A percentile compares a stretch with the other conserved stretches of the same genome.
These are phyloP conservation scores for Coemansia sp. DNA, from an alignment of 192 early-diverging fungal genomes.

Conservation along the genomic window DNA sequence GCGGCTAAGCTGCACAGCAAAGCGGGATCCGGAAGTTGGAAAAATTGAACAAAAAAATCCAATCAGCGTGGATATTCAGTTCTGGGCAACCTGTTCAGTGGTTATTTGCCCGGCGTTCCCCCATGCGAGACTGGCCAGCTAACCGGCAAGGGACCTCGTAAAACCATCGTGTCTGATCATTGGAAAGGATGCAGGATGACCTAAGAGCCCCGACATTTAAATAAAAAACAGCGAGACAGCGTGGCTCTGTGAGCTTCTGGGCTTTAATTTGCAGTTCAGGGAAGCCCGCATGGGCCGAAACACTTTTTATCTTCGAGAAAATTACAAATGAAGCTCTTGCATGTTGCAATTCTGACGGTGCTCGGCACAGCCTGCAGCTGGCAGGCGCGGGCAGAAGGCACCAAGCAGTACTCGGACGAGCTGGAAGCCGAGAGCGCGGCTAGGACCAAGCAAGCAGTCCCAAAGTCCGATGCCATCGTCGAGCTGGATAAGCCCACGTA, in stretches of 20 bases:
- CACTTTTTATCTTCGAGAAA: background rate
- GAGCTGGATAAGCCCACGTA: conserved; percentile 40
- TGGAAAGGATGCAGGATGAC: conserved; percentile 50
- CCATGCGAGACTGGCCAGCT: conserved; percentile 50
- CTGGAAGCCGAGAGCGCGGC: conserved; percentile 25
- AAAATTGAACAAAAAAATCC: conserved; percentile 44
- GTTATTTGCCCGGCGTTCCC: conserved; percentile 35
- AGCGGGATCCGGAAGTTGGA: background rate
- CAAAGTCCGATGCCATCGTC: conserved; percentile 36
- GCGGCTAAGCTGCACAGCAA: background rate
- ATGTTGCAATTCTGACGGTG: conserved; percentile 14
- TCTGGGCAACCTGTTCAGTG: conserved; percentile 33
- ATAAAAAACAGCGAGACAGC: background rate
- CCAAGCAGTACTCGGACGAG: conserved; percentile 24
- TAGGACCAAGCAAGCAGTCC: conserved; percentile 18
- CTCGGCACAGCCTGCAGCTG: conserved; percentile 7
- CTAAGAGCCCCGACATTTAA: conserved; percentile 18
- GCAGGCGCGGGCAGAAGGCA: conserved; percentile 6
- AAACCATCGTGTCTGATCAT: conserved; percentile 53
- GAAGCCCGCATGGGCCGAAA: background rate
- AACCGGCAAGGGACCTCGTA: conserved; percentile 40
- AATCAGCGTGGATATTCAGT: conserved; percentile 45
- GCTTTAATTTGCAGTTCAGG: too few species aligned
- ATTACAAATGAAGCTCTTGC: conserved; percentile 11
- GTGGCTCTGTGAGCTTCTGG: background rate